Evolutionary conservation across 441 rosid genomes (phyloP).

Genomic region (Gossypium gossypioides): DNA sequence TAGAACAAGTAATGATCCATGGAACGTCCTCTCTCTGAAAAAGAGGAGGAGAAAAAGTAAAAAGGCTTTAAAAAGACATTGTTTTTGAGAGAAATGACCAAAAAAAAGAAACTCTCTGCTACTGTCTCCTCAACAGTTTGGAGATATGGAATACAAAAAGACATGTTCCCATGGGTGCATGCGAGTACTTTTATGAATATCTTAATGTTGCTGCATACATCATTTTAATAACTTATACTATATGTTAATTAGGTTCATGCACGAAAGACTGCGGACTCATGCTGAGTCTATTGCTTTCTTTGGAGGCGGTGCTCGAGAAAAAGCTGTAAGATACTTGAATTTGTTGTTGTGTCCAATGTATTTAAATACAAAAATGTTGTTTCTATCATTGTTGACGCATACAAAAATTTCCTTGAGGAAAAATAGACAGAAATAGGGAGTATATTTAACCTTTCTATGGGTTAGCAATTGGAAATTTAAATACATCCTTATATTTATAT

Average conservation of each 20-base stretch:
- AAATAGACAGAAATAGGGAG: not conserved
- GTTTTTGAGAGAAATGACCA: not conserved
- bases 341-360: not conserved
- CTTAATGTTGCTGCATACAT: not conserved
- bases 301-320: conserved; percentile 99
- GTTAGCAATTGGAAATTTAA: not conserved
- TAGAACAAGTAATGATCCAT: not conserved
- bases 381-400: not conserved
- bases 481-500: too few species aligned
- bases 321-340: conserved; percentile 58
- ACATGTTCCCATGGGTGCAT: not conserved
- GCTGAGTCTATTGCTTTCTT: conserved; percentile 99
- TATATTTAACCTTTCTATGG: not conserved
- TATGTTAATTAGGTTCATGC: conserved; percentile 73
- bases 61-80: not conserved
- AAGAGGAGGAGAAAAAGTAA: not conserved
- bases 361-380: too few species aligned
- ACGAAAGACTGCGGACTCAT: conserved; percentile 90
- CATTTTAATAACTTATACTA: conserved; percentile 12
- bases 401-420: not conserved
- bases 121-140: not conserved
- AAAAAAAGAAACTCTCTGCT: not conserved
- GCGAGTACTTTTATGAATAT: conserved; percentile 3
- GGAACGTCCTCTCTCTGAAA: not conserved
- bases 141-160: not conserved